These are phyloP conservation scores for Colletotrichum plurivorum DNA, from an alignment of 2,329 filamentous ascomycete species.

Conservation along the genomic window DNA sequence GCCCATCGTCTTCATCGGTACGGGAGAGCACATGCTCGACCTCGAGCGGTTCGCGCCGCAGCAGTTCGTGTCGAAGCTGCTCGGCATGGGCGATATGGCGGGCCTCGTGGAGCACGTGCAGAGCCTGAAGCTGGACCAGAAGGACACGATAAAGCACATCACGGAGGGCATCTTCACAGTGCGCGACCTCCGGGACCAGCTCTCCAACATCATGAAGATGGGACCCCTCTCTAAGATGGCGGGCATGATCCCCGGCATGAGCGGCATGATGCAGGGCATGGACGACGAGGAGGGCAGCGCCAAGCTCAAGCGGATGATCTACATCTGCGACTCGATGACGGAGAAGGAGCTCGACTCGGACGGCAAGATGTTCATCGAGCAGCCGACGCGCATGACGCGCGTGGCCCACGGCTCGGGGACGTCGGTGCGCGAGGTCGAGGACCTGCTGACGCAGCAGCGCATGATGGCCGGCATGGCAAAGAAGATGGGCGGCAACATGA, in stretches of 20 bases:
- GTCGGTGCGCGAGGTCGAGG: constrained; percentile 92
- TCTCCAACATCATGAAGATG: constrained; percentile 99
- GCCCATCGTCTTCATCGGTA: constrained; percentile 97
- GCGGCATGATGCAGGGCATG: constrained; percentile 94
- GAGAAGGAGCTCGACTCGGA: constrained; percentile 95
- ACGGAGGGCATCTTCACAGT: constrained; percentile 97
- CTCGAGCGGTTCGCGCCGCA: constrained; percentile 93
- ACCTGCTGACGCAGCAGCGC: constrained; percentile 95
- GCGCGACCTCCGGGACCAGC: constrained; percentile 92
- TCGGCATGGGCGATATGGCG: constrained; percentile 98
- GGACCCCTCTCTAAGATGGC: constrained; percentile 97
- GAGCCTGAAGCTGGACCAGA: constrained; percentile 93
- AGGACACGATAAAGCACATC: constrained; percentile 99
- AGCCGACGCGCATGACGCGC: constrained; percentile 92
- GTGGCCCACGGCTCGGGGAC: constrained; percentile 93
- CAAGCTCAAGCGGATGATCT: constrained; percentile 98
- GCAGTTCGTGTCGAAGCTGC: constrained; percentile 91
- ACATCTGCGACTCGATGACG: constrained; percentile 99
- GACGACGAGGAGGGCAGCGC: constrained; percentile 95
- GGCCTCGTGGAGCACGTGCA: constrained; percentile 97
- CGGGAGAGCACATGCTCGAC: constrained; percentile 96
- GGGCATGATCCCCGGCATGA: constrained; percentile 97
- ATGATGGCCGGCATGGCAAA: constrained; percentile 99
- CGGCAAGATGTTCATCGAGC: constrained; percentile 92
- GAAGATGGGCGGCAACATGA: constrained; percentile 98